Percentiles rank a stretch among this genome's conserved stretches.
Evolutionary conservation across 208 protist genomes (phyloP).

Genomic region (Trypanosoma cruzi): DNA sequence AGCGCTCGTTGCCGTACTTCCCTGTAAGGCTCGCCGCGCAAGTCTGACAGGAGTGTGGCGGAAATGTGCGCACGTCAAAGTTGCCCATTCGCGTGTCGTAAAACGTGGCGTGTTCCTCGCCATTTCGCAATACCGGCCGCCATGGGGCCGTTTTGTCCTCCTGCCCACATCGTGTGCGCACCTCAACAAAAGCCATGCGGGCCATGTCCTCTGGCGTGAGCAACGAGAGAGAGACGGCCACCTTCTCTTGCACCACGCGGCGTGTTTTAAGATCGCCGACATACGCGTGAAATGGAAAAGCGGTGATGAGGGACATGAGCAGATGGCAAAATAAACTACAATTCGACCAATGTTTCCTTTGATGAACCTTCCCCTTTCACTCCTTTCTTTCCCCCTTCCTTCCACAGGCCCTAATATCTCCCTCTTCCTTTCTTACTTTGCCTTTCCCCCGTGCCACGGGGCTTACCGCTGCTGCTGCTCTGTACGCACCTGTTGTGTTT

Average conservation of each 20-base stretch:
- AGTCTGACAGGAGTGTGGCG: constrained; percentile 80
- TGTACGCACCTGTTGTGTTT: too few species aligned
- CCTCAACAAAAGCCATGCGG: constrained; percentile 81
- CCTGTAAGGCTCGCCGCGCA: constrained; percentile 61
- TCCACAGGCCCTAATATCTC: neutral
- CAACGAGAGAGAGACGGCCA: constrained; percentile 77
- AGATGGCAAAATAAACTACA: neutral
- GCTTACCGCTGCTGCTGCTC: too few species aligned
- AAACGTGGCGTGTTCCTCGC: constrained; percentile 62
- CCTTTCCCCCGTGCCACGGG: neutral
- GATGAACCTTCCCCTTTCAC: too few species aligned
- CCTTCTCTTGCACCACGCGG: constrained; percentile 56
- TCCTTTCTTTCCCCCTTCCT: too few species aligned
- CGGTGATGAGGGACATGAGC: constrained; percentile 89
- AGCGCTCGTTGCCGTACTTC: constrained; percentile 88
- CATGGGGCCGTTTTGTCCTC: constrained; percentile 65
- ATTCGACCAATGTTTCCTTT: neutral
- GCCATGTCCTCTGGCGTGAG: constrained; percentile 82
- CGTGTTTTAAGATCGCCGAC: constrained; percentile 84
- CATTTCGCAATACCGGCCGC: constrained; percentile 46
- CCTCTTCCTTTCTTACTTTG: neutral
- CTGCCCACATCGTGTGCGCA: constrained; percentile 66
- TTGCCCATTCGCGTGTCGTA: constrained; percentile 92
- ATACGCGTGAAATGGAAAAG: constrained; percentile 85
- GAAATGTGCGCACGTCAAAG: constrained; percentile 77